phyloP scores from a whole-genome alignment of 2,329 filamentous ascomycete species.

The Fusarium sulawesiense region DNA sequence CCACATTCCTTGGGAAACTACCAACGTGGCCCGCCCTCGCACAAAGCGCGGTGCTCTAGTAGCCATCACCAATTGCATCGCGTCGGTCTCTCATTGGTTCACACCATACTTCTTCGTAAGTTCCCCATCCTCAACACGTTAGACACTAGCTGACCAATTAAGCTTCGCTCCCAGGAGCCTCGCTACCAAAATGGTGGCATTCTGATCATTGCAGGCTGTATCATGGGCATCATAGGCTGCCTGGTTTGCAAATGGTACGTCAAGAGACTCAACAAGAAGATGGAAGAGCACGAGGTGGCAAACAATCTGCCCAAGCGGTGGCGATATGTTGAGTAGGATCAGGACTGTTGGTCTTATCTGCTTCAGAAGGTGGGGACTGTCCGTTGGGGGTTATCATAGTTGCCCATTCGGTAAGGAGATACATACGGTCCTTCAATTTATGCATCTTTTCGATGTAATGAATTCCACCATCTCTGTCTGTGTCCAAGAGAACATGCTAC shows the following conservation, averaged over 20 bases:
- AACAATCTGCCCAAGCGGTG: neutral
- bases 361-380: too few species aligned
- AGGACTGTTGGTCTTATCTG: too few species aligned
- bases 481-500: too few species aligned
- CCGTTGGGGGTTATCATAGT: too few species aligned
- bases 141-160: neutral
- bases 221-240: neutral
- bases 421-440: too few species aligned
- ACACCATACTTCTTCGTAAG: neutral
- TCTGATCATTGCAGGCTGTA: slow-evolving; percentile 3
- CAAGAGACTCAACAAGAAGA: slow-evolving; percentile 3
- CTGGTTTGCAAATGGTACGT: neutral
- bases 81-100: neutral
- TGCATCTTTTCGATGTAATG: too few species aligned
- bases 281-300: neutral
- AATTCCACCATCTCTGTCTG: too few species aligned
- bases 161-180: neutral
- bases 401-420: too few species aligned
- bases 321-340: neutral
- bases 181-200: neutral
- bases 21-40: neutral
- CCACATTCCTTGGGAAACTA: slow-evolving; percentile 1
- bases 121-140: rapidly evolving
- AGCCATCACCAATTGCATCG: neutral
- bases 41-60: neutral